phyloP scores from a whole-genome alignment of 352 stramenopile genomes.

The Pythium oligandrum region DNA sequence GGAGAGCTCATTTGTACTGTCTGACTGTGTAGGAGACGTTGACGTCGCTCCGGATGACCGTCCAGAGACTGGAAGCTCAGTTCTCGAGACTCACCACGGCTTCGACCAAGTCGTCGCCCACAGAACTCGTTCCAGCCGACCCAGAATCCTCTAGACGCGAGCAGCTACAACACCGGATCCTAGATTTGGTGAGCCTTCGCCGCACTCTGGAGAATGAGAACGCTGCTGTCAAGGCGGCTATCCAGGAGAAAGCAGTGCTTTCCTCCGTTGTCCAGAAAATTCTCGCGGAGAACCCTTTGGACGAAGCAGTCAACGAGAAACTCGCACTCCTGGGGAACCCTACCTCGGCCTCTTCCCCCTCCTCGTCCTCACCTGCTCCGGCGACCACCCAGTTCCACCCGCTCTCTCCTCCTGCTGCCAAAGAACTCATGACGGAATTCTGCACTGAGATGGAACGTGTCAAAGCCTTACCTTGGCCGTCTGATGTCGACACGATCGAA shows the following conservation, averaged over 20 bases:
- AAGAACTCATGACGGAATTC: constrained; percentile 15
- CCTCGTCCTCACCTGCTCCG: not conserved
- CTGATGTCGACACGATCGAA: constrained; percentile 11
- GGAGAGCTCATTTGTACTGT: too few species aligned
- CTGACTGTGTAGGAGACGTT: constrained; percentile 17
- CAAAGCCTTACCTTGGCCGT: constrained; percentile 2
- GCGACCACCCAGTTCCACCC: constrained; percentile 13
- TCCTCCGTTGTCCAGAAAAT: constrained; percentile 17
- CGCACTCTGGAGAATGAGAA: constrained; percentile 27
- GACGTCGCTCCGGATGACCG: constrained; percentile 17
- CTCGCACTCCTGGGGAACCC: constrained; percentile 24
- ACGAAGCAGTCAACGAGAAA: constrained; percentile 27
- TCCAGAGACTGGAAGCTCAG: constrained; percentile 17
- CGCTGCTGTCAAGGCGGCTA: constrained; percentile 4
- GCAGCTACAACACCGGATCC: constrained; percentile 13
- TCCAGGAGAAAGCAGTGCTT: constrained; percentile 15
- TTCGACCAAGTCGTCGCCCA: not conserved
- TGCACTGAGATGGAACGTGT: constrained; percentile 17
- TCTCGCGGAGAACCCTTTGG: constrained; percentile 18
- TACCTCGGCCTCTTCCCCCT: not conserved
- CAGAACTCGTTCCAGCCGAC: not conserved
- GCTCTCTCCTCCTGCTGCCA: constrained; percentile 6
- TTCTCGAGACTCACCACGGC: constrained; percentile 14
- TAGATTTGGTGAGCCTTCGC: constrained; percentile 23
- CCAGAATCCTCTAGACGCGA: constrained; percentile 4